Conservation (phyloP, 2,329 filamentous ascomycete species). For the Trichoderma gracile region DNA sequence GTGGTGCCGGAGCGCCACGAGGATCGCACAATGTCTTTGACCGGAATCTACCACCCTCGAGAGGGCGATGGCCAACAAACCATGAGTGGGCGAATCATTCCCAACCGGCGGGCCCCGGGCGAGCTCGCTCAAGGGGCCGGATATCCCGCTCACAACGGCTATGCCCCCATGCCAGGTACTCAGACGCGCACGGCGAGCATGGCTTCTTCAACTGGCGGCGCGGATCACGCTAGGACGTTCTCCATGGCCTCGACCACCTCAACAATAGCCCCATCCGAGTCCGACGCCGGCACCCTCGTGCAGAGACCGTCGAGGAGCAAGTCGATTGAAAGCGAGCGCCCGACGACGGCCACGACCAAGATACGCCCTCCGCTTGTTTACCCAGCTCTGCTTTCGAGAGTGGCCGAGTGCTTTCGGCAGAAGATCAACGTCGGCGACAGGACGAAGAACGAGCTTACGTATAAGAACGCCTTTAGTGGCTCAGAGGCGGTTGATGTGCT, state of each 20-base stretch:
- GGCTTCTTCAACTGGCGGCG: conserved; percentile 54
- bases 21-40: conserved; percentile 96
- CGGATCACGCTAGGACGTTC: conserved; percentile 67
- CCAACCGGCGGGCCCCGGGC: conserved; percentile 59
- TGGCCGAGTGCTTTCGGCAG: conserved; percentile 88
- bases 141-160: conserved; percentile 39
- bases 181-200: conserved; percentile 64
- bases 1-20: conserved; percentile 89
- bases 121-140: conserved; percentile 44
- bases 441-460: conserved; percentile 94
- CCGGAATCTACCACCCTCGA: conserved; percentile 66
- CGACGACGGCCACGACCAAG: conserved; percentile 55
- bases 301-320: conserved; percentile 60
- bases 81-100: conserved; percentile 89
- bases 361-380: conserved; percentile 84
- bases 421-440: conserved; percentile 83
- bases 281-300: conserved; percentile 50
- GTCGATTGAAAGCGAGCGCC: conserved; percentile 56
- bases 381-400: conserved; percentile 87
- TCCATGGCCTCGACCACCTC: conserved; percentile 85
- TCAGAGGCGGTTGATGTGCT: conserved; percentile 94
- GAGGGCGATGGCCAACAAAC: conserved; percentile 84
- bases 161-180: conserved; percentile 51
- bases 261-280: conserved; percentile 67
- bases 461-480: conserved; percentile 96